Base-by-base conservation (phyloP, 805 yeast species). In the Vanderwaltozyma verrucispora region DNA sequence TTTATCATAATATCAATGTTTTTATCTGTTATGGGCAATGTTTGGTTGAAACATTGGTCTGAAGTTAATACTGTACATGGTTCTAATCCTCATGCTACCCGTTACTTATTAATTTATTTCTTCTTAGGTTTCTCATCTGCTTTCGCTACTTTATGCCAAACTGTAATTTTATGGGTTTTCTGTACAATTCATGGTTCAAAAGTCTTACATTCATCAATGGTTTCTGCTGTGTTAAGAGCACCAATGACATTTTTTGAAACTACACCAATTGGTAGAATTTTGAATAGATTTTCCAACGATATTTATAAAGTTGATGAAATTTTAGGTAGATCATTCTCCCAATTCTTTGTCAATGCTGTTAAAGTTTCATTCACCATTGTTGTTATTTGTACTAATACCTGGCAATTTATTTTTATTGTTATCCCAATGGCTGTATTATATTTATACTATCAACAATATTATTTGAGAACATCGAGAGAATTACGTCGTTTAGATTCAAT, bases 21-120 rank as follows among this genome's bases (percentile, higher is more conserved):
- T 10, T 52, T 77, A 35, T 71, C 77, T 40, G 89, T 85, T 35
- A 63, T 64, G 32, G 77, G 87, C 27, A 87, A 80, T 55, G 74
- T 89, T 37, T 92, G 99, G 99, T 73, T 92, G 51, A 92, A 92
- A 59, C 85, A 85, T 59, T 92, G 98, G 98, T 84, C 97, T 11
- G 99, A 92, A 56, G 74, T 81, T 17, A 92, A 89, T 54, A 71
- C 88, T 3, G 63, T 59, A 31, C 55, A 62, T 28, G 89, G 87
- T 19, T 63, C 62, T 39, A 89, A 89, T 56, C 94, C 95, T 2
- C 57, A 76, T 41, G 75, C 82, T n/a, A 64, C 64, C 37, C 74
- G 62, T 51, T 92, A 87, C 50, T 66, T 92, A 47, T 80, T 81
- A 15, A 67, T 84, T 38, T 92, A 89, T 56, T 73, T 82, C 42